Base-by-base conservation (phyloP, 2,329 filamentous ascomycete genomes). In the Arthrobotrys megalospora region DNA sequence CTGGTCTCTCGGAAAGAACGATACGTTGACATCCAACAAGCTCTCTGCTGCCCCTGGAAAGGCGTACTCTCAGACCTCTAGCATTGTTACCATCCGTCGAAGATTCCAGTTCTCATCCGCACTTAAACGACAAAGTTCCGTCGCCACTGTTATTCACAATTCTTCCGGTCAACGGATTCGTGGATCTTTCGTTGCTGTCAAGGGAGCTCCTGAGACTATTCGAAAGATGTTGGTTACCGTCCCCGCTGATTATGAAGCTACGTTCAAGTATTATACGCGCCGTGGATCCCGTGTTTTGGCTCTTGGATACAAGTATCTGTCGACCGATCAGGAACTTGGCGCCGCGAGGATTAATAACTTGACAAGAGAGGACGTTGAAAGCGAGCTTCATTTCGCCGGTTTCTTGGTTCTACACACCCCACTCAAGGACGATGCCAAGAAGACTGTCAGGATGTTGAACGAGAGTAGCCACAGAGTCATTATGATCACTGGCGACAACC, bases 401-500 rank as follows among this genome's bases (percentile, higher is more conserved):
- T 99, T 99, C 86, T 87, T 99, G 80, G 94, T 99, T 64, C 87
- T 99, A 34, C 95, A 97, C 84, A 97, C 94, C 82, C 96, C 96
- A 4, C 88, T 99, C 72, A 99, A 99, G 86, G 94, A 97, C 28
- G 96, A 99, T 84, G 96, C 96, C 55, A 92, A 96, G 85, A 91
- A 96, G 84, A 91, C 96, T 45, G 93, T 99, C 47, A 93, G 92
- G 80, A 97, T 98, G 93, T 89, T 99, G 82, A 99, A 97, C 83
- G 96, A 99, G 87, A 98, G 95, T 85, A 98, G 94, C 85, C 96
- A 99, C 85, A 93, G 96, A 82, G 94, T 97, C 55, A 92, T 99
- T 81, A 99, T 99, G 96, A 99, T 99, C 81, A 99, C 96, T 77
- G 96, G 96, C 83, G 96, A 99, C 85, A 99, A 99, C 84, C 95